These are phyloP conservation scores for Drechmeria coniospora DNA, from an alignment of 2,329 filamentous ascomycete species.

Conservation along the genomic window DNA sequence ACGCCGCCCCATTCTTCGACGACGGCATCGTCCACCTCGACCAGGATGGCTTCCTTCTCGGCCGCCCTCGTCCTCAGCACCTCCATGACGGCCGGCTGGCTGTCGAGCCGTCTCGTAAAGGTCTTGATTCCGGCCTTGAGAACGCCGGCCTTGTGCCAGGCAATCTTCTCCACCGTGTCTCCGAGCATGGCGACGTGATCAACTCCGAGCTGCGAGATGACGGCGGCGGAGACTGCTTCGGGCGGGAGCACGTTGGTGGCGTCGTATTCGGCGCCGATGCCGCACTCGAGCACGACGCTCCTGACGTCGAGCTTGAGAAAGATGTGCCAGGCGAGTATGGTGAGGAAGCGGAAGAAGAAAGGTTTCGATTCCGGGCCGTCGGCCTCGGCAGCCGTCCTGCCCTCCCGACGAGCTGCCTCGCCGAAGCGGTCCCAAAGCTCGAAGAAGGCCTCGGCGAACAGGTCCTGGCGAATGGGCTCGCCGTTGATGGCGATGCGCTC, in stretches of 20 bases:
- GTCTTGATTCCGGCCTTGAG: conserved; percentile 46
- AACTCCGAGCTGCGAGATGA: conserved; percentile 68
- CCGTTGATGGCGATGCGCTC: conserved; percentile 77
- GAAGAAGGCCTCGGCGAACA: conserved; percentile 68
- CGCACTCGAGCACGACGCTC: conserved; percentile 76
- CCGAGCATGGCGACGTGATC: conserved; percentile 76
- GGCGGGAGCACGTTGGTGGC: conserved; percentile 67
- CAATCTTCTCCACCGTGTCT: conserved; percentile 60
- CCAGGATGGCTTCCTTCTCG: conserved; percentile 34
- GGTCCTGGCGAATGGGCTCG: conserved; percentile 46
- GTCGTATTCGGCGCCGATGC: conserved; percentile 87
- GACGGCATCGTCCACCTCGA: conserved; percentile 24
- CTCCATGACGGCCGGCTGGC: conserved; percentile 21
- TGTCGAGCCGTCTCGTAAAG: conserved; percentile 16
- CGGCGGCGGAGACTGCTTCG: conserved; percentile 50
- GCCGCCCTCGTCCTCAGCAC: conserved; percentile 44
- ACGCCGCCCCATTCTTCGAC: conserved; percentile 27
- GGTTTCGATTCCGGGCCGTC: conserved; percentile 54
- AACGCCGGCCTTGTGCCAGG: conserved; percentile 87
- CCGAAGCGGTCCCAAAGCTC: conserved; percentile 59
- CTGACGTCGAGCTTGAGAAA: conserved; percentile 65
- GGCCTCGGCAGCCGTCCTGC: conserved; percentile 22
- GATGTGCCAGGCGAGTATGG: conserved; percentile 71
- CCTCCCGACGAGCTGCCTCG: conserved; percentile 18
- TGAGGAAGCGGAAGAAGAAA: conserved; percentile 84